Evolutionary conservation across 169 alveolate species (phyloP).

Genomic region (Cryptosporidium ryanae): DNA sequence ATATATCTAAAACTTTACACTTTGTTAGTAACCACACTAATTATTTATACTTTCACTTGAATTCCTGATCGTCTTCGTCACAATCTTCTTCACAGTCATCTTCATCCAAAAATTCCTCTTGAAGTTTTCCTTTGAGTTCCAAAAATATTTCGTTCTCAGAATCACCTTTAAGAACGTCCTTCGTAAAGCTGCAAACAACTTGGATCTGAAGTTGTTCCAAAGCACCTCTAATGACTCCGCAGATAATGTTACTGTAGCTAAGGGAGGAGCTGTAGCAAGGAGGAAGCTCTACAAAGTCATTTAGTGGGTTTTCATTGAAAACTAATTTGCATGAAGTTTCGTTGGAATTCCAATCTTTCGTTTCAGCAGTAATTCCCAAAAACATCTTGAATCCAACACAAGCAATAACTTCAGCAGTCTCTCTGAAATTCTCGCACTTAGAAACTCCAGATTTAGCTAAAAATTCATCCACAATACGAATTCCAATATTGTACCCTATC

Average conservation of each 20-base stretch:
- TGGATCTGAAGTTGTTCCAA: conserved; percentile 86
- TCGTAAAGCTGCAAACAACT: conserved; percentile 80
- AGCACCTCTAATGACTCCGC: conserved; percentile 92
- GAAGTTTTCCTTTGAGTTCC: conserved; percentile 76
- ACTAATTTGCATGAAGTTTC: conserved; percentile 82
- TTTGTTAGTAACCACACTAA: conserved; percentile 15
- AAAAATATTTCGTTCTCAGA: conserved; percentile 84
- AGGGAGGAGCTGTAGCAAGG: conserved; percentile 81
- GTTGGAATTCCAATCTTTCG: conserved; percentile 81
- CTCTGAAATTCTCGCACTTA: conserved; percentile 81
- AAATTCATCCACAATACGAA: conserved; percentile 91
- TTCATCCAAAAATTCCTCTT: conserved; percentile 66
- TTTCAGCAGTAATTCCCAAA: conserved; percentile 88
- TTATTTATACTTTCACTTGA: conserved; percentile 3
- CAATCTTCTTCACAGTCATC: conserved; percentile 21
- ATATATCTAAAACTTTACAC: background rate
- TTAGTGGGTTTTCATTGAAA: conserved; percentile 87
- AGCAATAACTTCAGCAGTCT: conserved; percentile 82
- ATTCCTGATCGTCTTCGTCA: conserved; percentile 54
- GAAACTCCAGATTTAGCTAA: conserved; percentile 88
- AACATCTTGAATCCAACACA: conserved; percentile 88
- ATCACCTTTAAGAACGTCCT: conserved; percentile 87
- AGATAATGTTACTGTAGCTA: conserved; percentile 84
- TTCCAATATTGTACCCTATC: conserved; percentile 92
- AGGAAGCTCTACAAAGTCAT: conserved; percentile 89